phyloP scores from a whole-genome alignment of 139 green algal genomes.

The Coccomyxa sp. region DNA sequence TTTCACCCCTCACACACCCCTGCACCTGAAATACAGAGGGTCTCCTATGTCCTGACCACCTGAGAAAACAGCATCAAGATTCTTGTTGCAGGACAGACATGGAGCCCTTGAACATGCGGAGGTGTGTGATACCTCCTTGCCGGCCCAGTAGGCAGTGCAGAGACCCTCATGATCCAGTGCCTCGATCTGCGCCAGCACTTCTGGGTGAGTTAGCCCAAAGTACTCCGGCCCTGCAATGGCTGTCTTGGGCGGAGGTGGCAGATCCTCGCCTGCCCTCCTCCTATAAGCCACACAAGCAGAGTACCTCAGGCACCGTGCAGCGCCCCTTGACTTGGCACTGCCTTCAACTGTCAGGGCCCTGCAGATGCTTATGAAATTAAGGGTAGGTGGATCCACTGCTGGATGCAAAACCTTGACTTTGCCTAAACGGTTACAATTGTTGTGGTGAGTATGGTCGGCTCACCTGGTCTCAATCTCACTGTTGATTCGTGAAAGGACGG shows the following conservation, averaged over 20 bases:
- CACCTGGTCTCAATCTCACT: constrained; percentile 7
- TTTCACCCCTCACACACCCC: too few species aligned
- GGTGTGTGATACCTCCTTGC: constrained; percentile 10
- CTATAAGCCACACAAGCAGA: not conserved
- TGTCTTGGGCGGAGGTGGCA: constrained; percentile 26
- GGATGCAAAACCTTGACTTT: too few species aligned
- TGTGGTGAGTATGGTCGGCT: not conserved
- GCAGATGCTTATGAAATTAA: not conserved
- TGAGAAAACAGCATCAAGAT: too few species aligned
- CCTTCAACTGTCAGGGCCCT: not conserved
- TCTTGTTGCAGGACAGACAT: too few species aligned
- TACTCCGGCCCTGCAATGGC: constrained; percentile 40
- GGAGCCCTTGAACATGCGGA: too few species aligned
- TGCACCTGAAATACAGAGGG: too few species aligned
- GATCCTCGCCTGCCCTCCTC: constrained; percentile 14
- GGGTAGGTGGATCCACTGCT: not conserved
- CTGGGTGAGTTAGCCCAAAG: constrained; percentile 28
- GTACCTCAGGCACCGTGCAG: not conserved
- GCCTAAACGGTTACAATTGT: too few species aligned
- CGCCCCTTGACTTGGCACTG: not conserved
- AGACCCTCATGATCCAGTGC: constrained; percentile 18
- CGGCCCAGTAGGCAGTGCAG: constrained; percentile 27
- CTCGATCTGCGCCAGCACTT: constrained; percentile 22
- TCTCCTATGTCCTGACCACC: too few species aligned
- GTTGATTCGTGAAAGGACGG: constrained; percentile 27